Conservation (phyloP, 257 asterid species). For the Solanum megistacrolobum region DNA sequence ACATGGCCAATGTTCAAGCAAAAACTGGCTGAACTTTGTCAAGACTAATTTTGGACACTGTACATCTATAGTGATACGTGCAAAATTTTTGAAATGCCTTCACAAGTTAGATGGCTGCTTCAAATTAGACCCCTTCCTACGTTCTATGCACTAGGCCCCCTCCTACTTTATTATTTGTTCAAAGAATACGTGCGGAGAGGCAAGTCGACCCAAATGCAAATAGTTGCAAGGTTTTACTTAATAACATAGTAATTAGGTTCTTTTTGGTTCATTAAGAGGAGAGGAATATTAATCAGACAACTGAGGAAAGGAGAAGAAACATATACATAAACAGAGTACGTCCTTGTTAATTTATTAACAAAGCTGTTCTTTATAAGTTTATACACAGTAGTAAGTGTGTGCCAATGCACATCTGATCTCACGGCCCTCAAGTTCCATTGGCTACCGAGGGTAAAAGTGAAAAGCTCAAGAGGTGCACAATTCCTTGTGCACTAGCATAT, state of each 20-base stretch:
- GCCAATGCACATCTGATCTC: neutral
- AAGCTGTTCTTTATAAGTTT: neutral
- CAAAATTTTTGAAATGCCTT: neutral
- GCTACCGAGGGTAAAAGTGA: neutral
- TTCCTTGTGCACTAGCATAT: conserved; percentile 4
- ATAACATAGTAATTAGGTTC: neutral
- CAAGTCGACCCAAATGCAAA: neutral
- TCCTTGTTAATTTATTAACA: neutral
- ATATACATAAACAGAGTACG: neutral
- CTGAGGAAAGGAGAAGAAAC: neutral
- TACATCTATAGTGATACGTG: neutral
- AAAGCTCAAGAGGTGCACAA: neutral
- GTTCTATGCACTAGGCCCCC: neutral
- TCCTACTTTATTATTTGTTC: neutral
- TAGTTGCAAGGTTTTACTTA: neutral
- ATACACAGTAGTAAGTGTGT: neutral
- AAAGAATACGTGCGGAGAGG: neutral
- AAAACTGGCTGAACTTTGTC: neutral
- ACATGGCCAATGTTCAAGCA: neutral
- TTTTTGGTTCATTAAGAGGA: neutral
- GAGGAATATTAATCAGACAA: neutral
- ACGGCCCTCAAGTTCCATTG: neutral
- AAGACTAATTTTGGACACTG: neutral
- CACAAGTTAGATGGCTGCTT: neutral
- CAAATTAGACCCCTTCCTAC: neutral